Evolutionary conservation across 352 stramenopile genomes (phyloP).

Genomic region (Elongisporangium prolatum): DNA sequence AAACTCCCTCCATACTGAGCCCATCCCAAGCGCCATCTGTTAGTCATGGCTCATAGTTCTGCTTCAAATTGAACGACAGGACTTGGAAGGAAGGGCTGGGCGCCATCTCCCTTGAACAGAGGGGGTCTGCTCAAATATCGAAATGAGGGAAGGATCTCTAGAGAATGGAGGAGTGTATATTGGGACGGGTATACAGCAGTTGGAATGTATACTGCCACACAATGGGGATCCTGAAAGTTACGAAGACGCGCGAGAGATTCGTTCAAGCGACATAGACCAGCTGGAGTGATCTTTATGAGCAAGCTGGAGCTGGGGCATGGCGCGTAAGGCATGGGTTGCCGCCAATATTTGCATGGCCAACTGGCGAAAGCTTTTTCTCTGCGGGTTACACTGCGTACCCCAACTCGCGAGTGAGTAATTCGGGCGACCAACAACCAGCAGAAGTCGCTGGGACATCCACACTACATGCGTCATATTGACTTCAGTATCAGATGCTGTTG

Average conservation of each 20-base stretch:
- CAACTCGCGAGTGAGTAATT: background rate
- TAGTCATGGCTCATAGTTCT: background rate
- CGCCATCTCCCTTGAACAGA: background rate
- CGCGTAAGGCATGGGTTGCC: background rate
- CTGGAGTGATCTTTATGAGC: no score
- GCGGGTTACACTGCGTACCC: background rate
- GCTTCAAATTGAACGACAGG: background rate
- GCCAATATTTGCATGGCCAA: background rate
- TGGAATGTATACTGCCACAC: background rate
- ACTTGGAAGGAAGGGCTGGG: background rate
- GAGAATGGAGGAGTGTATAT: background rate
- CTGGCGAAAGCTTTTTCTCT: background rate
- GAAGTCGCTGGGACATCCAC: background rate
- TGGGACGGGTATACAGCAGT: background rate
- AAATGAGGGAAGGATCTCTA: background rate
- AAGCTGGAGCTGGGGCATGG: background rate
- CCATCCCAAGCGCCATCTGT: background rate
- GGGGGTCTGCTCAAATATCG: background rate
- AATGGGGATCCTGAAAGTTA: background rate
- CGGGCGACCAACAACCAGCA: background rate
- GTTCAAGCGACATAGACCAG: background rate
- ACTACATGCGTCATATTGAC: background rate
- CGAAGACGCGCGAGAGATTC: background rate
- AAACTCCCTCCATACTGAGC: background rate
- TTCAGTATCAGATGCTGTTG: background rate